Evolutionary conservation across 306 rosid species (phyloP).

Genomic region (Cyamopsis tetragonoloba): DNA sequence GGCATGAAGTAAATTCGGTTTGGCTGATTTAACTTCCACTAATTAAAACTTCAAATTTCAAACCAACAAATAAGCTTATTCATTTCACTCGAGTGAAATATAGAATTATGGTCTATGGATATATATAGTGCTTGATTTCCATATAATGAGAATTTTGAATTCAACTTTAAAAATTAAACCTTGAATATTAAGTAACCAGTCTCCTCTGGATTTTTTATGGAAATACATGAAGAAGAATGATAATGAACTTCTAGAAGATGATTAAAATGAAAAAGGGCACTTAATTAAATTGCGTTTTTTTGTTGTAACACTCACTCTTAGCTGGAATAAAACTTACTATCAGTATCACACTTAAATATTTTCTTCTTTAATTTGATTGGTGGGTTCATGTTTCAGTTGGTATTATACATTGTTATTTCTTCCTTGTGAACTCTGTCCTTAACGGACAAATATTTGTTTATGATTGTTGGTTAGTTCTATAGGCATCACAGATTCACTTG

Average conservation of each 20-base stretch:
- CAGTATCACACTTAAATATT: no score
- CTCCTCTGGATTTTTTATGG: not conserved
- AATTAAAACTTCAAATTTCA: slow-evolving; percentile 13
- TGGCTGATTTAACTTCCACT: not conserved
- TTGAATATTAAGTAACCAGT: not conserved
- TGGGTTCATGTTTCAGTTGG: slow-evolving; percentile 2
- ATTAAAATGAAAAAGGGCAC: not conserved
- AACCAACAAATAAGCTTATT: not conserved
- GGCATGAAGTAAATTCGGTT: slow-evolving; percentile 17
- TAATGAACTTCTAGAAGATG: not conserved
- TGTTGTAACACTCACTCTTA: no score
- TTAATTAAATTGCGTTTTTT: no score
- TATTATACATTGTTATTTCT: not conserved
- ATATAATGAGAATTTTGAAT: not conserved
- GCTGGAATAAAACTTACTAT: no score
- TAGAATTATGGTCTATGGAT: no score
- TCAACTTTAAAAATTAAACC: slow-evolving; percentile 8
- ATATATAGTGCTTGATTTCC: slow-evolving; percentile 3
- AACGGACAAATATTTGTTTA: slow-evolving; percentile 13
- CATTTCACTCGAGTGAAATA: slow-evolving; percentile 8
- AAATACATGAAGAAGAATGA: not conserved
- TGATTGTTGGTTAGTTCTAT: slow-evolving; percentile 6
- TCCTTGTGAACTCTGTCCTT: not conserved
- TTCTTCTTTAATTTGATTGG: not conserved
- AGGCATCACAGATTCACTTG: not conserved